These are phyloP conservation scores for Mollisia scopiformis DNA, from an alignment of 2,329 filamentous ascomycete species.

Conservation along the genomic window DNA sequence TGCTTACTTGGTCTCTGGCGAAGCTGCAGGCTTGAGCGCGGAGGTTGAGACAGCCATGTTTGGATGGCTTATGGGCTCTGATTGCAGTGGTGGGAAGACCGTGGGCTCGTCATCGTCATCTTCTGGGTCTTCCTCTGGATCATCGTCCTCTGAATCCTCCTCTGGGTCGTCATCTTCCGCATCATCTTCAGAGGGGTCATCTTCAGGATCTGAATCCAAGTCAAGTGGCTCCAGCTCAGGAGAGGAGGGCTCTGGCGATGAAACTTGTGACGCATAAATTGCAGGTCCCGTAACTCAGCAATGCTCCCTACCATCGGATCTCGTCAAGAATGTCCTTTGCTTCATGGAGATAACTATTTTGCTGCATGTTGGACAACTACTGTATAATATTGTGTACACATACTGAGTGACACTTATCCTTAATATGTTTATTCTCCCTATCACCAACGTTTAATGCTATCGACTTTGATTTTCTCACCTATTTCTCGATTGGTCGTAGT, in stretches of 20 bases:
- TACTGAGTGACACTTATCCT: too few species aligned
- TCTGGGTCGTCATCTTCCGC: not conserved
- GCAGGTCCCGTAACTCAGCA: not conserved
- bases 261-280: not conserved
- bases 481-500: too few species aligned
- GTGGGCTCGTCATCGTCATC: not conserved
- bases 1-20: constrained; percentile 2
- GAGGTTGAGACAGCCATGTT: not conserved
- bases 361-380: too few species aligned
- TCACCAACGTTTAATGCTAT: too few species aligned
- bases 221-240: not conserved
- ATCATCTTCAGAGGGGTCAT: too few species aligned
- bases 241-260: not conserved
- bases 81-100: not conserved
- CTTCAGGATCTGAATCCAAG: too few species aligned
- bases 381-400: too few species aligned
- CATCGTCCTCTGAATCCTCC: not conserved
- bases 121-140: not conserved
- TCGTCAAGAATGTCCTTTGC: not conserved
- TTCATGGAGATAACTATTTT: not conserved
- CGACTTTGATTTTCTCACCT: too few species aligned
- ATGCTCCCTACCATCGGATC: too few species aligned
- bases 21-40: not conserved
- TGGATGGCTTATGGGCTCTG: not conserved
- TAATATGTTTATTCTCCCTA: too few species aligned